phyloP scores from a whole-genome alignment of 2,329 filamentous ascomycete species.

The Fusarium austroafricanum region DNA sequence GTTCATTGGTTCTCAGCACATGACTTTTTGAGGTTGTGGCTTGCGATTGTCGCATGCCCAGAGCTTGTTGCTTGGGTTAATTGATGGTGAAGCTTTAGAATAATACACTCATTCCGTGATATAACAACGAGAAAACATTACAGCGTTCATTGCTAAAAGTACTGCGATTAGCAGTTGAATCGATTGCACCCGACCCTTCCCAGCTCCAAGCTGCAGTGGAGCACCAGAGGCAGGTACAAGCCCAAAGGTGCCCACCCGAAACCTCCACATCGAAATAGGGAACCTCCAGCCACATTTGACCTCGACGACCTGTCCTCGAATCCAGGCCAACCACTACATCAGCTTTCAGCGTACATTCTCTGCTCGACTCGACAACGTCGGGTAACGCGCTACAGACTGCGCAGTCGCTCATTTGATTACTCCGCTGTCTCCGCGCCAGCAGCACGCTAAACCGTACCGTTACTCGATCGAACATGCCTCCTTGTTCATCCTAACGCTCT shows the following conservation, averaged over 20 bases:
- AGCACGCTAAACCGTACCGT: constrained; percentile 1
- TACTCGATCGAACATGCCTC: constrained; percentile 46
- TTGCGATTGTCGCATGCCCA: not conserved
- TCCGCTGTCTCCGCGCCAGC: constrained; percentile 2
- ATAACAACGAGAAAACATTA: not conserved
- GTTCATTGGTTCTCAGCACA: constrained; percentile 12
- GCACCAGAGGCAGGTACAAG: constrained; percentile 37
- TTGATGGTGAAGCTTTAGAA: not conserved
- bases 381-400: constrained; percentile 14
- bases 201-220: constrained; percentile 34
- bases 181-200: not conserved
- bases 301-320: constrained; percentile 42
- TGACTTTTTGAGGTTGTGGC: constrained; percentile 30
- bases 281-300: constrained; percentile 42
- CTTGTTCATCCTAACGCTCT: constrained; percentile 43
- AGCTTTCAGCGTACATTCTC: not conserved
- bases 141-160: not conserved
- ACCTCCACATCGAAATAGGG: constrained; percentile 43
- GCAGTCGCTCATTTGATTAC: constrained; percentile 2
- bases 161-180: not conserved
- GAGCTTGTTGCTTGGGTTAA: not conserved
- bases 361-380: not conserved
- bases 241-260: constrained; percentile 36
- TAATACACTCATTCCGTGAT: not conserved
- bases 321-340: constrained; percentile 21